Percentiles rank a stretch among this genome's conserved stretches.
Conservation (phyloP, 1,284 basidiomycete genomes). For the Sphaerobolus stellatus region DNA sequence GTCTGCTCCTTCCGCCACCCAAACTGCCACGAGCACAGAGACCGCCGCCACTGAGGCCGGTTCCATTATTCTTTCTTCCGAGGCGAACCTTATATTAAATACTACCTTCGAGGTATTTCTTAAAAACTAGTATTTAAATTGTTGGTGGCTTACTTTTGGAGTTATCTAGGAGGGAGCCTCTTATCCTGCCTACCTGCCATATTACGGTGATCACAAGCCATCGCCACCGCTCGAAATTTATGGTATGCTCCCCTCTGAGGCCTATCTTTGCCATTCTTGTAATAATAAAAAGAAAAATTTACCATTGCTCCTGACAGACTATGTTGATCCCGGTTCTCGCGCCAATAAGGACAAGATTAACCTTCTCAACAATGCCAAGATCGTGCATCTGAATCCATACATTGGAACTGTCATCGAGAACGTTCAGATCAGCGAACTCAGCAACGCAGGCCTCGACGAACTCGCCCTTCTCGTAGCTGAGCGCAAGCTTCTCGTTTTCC, state of each 20-base stretch:
- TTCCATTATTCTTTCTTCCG: too few relatives aligned
- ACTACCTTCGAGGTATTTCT: too few relatives aligned
- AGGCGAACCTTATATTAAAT: too few relatives aligned
- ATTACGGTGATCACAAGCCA: conserved; percentile 44
- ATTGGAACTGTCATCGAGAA: conserved; percentile 61
- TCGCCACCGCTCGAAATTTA: conserved; percentile 42
- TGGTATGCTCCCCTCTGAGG: conserved; percentile 27
- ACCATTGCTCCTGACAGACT: conserved; percentile 5
- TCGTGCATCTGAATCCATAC: conserved; percentile 49
- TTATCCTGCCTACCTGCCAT: conserved; percentile 48
- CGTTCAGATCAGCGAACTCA: conserved; percentile 57
- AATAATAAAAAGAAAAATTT: too few relatives aligned
- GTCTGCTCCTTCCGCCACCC: conserved; percentile 19
- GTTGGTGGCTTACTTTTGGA: too few relatives aligned
- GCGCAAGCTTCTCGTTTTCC: conserved; percentile 56
- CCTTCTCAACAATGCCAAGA: conserved; percentile 42
- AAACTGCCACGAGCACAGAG: conserved; percentile 13
- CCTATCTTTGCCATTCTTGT: too few relatives aligned
- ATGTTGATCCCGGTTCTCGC: conserved; percentile 44
- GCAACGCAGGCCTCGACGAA: conserved; percentile 56
- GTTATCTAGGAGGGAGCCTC: conserved; percentile 41
- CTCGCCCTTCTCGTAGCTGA: conserved; percentile 60
- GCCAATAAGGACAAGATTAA: conserved; percentile 53
- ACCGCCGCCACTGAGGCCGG: conserved; percentile 11
- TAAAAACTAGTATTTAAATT: too few relatives aligned